Percentiles rank a stretch among this genome's conserved stretches.
Conservation (phyloP, 768 basidiomycete genomes). For the Nidularia pulvinata region DNA sequence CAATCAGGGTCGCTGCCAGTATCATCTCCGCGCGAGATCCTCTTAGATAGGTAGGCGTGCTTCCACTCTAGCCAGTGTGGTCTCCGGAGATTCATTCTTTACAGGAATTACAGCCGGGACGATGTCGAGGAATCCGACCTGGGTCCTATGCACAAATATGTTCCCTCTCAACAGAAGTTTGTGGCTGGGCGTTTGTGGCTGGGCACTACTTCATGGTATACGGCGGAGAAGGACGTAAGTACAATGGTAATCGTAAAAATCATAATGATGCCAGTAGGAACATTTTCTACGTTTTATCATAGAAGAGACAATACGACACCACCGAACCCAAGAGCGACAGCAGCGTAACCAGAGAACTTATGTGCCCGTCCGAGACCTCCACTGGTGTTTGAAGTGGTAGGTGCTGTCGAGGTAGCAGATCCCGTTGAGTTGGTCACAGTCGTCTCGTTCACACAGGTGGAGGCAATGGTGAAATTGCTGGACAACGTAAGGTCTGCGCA, state of each 20-base stretch:
- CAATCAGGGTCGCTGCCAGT: too few species aligned
- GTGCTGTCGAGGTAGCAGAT: neutral
- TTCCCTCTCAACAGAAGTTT: too few species aligned
- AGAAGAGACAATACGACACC: slow-evolving; percentile 15
- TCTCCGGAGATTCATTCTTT: too few species aligned
- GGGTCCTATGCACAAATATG: too few species aligned
- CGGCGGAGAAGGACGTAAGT: neutral
- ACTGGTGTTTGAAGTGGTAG: neutral
- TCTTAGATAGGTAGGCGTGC: too few species aligned
- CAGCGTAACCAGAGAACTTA: slow-evolving; percentile 5
- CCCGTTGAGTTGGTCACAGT: slow-evolving; percentile 1
- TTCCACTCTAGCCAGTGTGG: too few species aligned
- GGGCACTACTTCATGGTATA: too few species aligned
- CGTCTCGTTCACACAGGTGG: slow-evolving; percentile 33
- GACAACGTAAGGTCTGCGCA: slow-evolving; percentile 1
- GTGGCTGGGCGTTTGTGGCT: too few species aligned
- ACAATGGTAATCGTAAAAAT: too few species aligned
- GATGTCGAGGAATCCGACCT: too few species aligned
- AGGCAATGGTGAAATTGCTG: slow-evolving; percentile 42
- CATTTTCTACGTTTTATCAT: slow-evolving; percentile 5
- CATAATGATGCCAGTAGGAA: neutral
- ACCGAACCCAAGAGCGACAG: slow-evolving; percentile 14
- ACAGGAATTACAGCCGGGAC: too few species aligned
- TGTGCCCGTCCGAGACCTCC: slow-evolving; percentile 6
- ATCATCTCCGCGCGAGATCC: too few species aligned